These are phyloP conservation scores for Salvia hispanica DNA, from an alignment of 257 asterid species.

Conservation along the genomic window DNA sequence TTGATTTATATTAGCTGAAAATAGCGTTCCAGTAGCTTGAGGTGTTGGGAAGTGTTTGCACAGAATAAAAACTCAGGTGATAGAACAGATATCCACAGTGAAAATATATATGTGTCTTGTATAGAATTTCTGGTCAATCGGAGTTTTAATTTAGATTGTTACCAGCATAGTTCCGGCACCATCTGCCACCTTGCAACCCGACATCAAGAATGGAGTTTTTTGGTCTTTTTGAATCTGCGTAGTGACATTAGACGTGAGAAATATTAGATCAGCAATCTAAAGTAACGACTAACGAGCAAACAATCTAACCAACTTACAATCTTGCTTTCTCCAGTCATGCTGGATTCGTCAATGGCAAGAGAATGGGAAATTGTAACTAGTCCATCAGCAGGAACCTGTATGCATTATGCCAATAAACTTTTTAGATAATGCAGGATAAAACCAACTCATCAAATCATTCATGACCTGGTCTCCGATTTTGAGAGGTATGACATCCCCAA, in stretches of 20 bases:
- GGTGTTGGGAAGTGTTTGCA: background rate
- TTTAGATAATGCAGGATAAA: constrained; percentile 26
- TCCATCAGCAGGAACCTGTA: constrained; percentile 94
- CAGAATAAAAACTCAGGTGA: too few relatives aligned
- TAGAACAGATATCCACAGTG: background rate
- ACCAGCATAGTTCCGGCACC: constrained; percentile 98
- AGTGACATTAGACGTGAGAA: constrained; percentile 31
- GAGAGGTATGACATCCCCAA: constrained; percentile 89
- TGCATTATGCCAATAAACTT: constrained; percentile 24
- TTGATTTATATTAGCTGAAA: too few relatives aligned
- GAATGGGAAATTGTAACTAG: constrained; percentile 79
- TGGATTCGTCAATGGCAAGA: constrained; percentile 92
- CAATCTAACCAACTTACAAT: constrained; percentile 68
- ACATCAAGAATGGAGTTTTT: constrained; percentile 81
- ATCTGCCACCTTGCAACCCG: constrained; percentile 99
- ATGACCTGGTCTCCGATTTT: constrained; percentile 96
- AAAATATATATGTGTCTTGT: background rate
- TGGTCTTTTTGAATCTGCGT: constrained; percentile 75
- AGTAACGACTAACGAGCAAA: constrained; percentile 16
- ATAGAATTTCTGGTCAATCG: background rate
- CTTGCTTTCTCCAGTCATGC: constrained; percentile 99
- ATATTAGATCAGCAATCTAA: constrained; percentile 29
- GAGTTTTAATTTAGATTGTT: constrained; percentile 30
- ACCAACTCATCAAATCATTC: constrained; percentile 22
- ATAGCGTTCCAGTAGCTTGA: background rate